These are phyloP conservation scores for Rhazya stricta DNA, from an alignment of 257 asterid genomes.

Conservation along the genomic window DNA sequence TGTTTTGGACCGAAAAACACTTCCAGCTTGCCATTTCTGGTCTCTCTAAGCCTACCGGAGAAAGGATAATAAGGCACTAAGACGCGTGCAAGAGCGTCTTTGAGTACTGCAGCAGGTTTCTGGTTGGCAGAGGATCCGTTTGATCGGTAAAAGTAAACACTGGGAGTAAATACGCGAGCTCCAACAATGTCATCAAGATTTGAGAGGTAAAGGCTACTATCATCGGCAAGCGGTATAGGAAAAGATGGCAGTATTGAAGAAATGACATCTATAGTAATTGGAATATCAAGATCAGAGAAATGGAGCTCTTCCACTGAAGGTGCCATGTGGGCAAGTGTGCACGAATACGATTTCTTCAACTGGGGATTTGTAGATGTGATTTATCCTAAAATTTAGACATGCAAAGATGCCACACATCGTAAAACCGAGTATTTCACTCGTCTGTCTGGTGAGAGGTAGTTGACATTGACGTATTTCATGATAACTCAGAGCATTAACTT, in stretches of 20 bases:
- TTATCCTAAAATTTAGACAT: slow-evolving; percentile 7
- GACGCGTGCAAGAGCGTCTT: slow-evolving; percentile 55
- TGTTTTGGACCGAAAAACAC: slow-evolving; percentile 60
- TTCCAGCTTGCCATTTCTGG: slow-evolving; percentile 61
- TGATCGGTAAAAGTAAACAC: slow-evolving; percentile 58
- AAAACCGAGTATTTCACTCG: slow-evolving; percentile 9
- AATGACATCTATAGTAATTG: slow-evolving; percentile 42
- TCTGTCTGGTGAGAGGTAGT: slow-evolving; percentile 28
- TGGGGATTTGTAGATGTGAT: slow-evolving; percentile 5
- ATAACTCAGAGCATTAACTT: background rate
- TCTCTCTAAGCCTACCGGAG: slow-evolving; percentile 66
- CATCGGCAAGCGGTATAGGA: slow-evolving; percentile 27
- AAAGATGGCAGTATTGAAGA: slow-evolving; percentile 37
- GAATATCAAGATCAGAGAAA: slow-evolving; percentile 60
- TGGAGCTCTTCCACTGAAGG: slow-evolving; percentile 60
- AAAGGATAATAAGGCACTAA: slow-evolving; percentile 81
- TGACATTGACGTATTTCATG: slow-evolving; percentile 18
- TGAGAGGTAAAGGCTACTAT: slow-evolving; percentile 66
- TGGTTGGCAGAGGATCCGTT: slow-evolving; percentile 4
- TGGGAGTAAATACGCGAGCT: slow-evolving; percentile 74
- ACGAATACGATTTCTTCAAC: slow-evolving; percentile 6
- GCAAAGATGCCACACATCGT: slow-evolving; percentile 18
- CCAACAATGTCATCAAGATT: slow-evolving; percentile 92
- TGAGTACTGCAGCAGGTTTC: slow-evolving; percentile 29
- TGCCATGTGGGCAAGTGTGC: slow-evolving; percentile 36